Percentiles rank a stretch among this genome's conserved stretches.
phyloP scores from a whole-genome alignment of 768 basidiomycete species.

The Punctularia strigosozonata region DNA sequence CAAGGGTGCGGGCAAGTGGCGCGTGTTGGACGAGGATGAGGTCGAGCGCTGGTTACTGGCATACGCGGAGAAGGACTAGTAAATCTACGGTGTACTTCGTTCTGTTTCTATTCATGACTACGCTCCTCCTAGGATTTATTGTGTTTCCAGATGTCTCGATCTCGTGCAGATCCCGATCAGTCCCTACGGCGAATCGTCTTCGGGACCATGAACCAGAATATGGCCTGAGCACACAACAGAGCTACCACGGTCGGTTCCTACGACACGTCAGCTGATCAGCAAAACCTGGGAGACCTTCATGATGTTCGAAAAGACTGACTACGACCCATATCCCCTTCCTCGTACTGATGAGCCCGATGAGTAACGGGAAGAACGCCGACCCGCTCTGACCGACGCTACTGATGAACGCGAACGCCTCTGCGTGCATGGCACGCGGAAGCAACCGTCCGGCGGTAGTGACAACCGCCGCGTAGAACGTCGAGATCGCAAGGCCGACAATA shows the following conservation, averaged over 20 bases:
- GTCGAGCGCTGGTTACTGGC: slow-evolving; percentile 73
- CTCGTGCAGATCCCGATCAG: too few relatives aligned
- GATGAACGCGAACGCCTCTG: slow-evolving; percentile 18
- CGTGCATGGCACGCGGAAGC: slow-evolving; percentile 16
- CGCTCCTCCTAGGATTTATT: neutral
- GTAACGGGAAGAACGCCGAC: slow-evolving; percentile 17
- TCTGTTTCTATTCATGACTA: neutral
- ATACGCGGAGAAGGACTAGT: slow-evolving; percentile 82
- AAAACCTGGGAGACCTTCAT: too few relatives aligned
- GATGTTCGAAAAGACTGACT: too few relatives aligned
- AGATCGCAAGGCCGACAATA: slow-evolving; percentile 19
- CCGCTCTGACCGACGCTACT: slow-evolving; percentile 18
- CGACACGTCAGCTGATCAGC: too few relatives aligned
- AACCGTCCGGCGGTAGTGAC: slow-evolving; percentile 13
- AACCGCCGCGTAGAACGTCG: slow-evolving; percentile 17
- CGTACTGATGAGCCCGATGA: slow-evolving; percentile 17
- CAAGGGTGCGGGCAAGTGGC: slow-evolving; percentile 68
- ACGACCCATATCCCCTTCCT: slow-evolving; percentile 18
- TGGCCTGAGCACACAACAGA: slow-evolving; percentile 13
- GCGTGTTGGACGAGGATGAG: slow-evolving; percentile 66
- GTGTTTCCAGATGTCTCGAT: too few relatives aligned
- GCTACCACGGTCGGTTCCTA: slow-evolving; percentile 17
- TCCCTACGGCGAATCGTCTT: too few relatives aligned
- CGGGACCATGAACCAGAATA: slow-evolving; percentile 15
- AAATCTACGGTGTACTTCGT: slow-evolving; percentile 4